Evolutionary conservation across 768 basidiomycete species (phyloP).

Genomic region (Tephrocybe sp.): DNA sequence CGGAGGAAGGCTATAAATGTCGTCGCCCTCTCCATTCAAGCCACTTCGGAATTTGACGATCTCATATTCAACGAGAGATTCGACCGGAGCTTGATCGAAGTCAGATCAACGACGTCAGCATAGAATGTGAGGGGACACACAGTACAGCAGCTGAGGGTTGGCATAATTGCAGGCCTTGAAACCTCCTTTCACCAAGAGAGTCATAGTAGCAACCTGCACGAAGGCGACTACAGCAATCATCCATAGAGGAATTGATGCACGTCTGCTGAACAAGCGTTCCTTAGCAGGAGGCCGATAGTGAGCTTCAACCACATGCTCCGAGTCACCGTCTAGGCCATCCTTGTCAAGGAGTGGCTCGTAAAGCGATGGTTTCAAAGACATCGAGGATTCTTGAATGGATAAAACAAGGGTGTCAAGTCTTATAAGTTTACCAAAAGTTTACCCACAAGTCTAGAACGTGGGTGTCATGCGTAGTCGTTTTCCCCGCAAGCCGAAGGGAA

Average conservation of each 20-base stretch:
- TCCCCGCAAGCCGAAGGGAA: background rate
- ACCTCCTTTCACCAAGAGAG: conserved; percentile 1
- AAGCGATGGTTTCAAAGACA: conserved; percentile 6
- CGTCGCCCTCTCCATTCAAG: conserved; percentile 7
- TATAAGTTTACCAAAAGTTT: background rate
- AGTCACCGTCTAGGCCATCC: conserved; percentile 1
- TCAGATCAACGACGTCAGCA: background rate
- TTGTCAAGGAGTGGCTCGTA: conserved; percentile 11
- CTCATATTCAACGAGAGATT: conserved; percentile 11
- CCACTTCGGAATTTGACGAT: conserved; percentile 12
- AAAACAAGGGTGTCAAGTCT: background rate
- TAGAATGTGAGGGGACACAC: background rate
- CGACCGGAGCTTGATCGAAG: conserved; percentile 3
- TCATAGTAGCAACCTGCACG: conserved; percentile 3
- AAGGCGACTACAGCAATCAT: conserved; percentile 2
- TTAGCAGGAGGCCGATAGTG: background rate
- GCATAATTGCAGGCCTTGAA: conserved; percentile 2
- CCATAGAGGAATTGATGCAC: conserved; percentile 8
- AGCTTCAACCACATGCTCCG: background rate
- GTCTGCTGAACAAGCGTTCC: background rate
- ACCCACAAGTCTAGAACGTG: background rate
- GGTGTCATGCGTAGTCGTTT: background rate
- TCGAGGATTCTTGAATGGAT: background rate
- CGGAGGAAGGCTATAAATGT: conserved; percentile 12
- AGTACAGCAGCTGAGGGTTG: conserved; percentile 9